Percentiles rank a stretch among this genome's conserved stretches.
Evolutionary conservation across 2,329 filamentous ascomycete genomes (phyloP).

Genomic region (Colletotrichum acutatum): DNA sequence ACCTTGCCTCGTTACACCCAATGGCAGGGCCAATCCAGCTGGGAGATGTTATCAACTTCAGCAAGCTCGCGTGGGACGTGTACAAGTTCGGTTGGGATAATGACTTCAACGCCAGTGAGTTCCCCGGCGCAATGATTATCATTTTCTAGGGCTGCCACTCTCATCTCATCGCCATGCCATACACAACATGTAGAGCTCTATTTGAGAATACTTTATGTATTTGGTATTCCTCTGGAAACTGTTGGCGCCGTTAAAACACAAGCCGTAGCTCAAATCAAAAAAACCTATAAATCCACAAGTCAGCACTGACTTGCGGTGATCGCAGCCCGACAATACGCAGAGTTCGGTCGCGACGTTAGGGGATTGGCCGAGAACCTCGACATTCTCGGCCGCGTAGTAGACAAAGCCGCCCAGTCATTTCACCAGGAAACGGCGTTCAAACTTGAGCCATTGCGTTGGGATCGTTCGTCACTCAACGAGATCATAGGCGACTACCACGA

Average conservation of each 20-base stretch:
- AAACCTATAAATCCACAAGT: not conserved
- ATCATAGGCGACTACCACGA: constrained; percentile 46
- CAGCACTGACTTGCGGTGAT: constrained; percentile 3
- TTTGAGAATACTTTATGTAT: not conserved
- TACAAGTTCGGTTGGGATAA: constrained; percentile 46
- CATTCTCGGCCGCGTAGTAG: constrained; percentile 43
- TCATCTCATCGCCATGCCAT: not conserved
- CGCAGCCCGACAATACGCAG: constrained; percentile 45
- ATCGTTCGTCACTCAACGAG: constrained; percentile 36
- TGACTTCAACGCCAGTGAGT: constrained; percentile 48
- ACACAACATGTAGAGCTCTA: not conserved
- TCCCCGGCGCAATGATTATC: not conserved
- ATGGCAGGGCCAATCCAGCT: constrained; percentile 39
- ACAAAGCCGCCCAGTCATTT: constrained; percentile 42
- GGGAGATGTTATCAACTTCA: constrained; percentile 46
- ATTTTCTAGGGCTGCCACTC: not conserved
- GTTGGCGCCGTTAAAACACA: not conserved
- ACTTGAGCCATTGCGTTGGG: constrained; percentile 36
- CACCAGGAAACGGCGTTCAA: constrained; percentile 37
- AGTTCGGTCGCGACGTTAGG: constrained; percentile 46
- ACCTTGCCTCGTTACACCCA: not conserved
- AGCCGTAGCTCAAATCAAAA: not conserved
- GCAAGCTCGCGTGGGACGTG: constrained; percentile 46
- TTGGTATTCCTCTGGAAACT: not conserved
- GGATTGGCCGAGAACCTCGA: constrained; percentile 45